Conservation (phyloP, 495 filamentous ascomycete genomes). For the Schizothecium vesticola region DNA sequence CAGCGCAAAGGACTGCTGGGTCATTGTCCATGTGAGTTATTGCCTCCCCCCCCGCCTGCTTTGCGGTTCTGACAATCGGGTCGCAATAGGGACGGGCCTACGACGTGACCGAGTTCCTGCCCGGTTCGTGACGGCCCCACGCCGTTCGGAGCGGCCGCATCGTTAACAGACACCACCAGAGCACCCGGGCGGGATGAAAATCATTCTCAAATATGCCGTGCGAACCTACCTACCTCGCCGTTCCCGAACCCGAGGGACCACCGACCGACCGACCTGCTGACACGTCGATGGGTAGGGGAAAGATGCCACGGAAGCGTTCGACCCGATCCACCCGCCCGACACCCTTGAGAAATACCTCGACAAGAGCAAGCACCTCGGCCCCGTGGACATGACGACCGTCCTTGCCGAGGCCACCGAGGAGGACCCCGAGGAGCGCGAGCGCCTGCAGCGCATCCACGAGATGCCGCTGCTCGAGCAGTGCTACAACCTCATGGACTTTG, state of each 20-base stretch:
- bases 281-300: conserved; percentile 47
- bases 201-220: conserved; percentile 75
- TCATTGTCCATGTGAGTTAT: conserved; percentile 59
- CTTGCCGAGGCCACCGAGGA: conserved; percentile 61
- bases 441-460: conserved; percentile 64
- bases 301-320: conserved; percentile 80
- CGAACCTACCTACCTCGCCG: not conserved
- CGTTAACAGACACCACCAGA: conserved; percentile 38
- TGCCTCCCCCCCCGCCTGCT: not conserved
- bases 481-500: conserved; percentile 94
- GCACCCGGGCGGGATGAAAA: conserved; percentile 71
- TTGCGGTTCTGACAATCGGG: not conserved
- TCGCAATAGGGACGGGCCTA: conserved; percentile 54
- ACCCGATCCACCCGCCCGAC: conserved; percentile 74
- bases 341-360: conserved; percentile 78
- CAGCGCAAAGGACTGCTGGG: conserved; percentile 67
- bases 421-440: conserved; percentile 71
- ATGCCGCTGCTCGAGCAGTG: conserved; percentile 86
- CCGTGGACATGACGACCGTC: conserved; percentile 85
- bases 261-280: conserved; percentile 6
- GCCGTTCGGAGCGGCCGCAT: not conserved
- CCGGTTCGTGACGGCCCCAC: conserved; percentile 32
- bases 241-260: too few relatives aligned
- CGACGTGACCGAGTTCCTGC: conserved; percentile 72
- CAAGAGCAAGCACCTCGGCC: conserved; percentile 80